These are phyloP conservation scores for Penicillium sp. DNA, from an alignment of 2,329 filamentous ascomycete species.

Conservation along the genomic window DNA sequence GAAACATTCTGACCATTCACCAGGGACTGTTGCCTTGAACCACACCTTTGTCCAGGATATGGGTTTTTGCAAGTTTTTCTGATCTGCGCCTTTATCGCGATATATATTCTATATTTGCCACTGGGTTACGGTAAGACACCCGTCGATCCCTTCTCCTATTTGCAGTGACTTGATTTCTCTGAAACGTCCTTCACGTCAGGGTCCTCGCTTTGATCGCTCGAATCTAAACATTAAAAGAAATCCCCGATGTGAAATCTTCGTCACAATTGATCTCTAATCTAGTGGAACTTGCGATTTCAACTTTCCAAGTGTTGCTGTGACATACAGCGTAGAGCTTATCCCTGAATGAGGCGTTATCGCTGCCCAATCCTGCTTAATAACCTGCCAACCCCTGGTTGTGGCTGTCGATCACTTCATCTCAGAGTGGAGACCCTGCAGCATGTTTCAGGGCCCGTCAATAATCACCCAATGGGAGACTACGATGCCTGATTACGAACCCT, in stretches of 20 bases:
- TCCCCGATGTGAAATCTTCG: not conserved
- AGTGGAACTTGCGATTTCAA: not conserved
- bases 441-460: conserved; percentile 5
- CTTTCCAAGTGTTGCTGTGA: not conserved
- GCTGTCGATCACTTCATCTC: conserved; percentile 14
- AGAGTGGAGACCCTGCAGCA: conserved; percentile 8
- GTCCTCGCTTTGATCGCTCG: conserved; percentile 1
- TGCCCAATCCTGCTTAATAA: not conserved
- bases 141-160: conserved; percentile 14
- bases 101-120: not conserved
- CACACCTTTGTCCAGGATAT: not conserved
- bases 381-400: conserved; percentile 3
- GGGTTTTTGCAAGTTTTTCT: not conserved
- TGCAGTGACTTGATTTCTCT: conserved; percentile 6
- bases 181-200: conserved; percentile 15
- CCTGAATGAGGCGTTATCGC: not conserved
- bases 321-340: not conserved
- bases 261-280: not conserved
- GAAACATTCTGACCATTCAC: conserved; percentile 1
- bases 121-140: not conserved
- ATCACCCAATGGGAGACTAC: not conserved
- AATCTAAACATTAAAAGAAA: not conserved
- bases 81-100: not conserved
- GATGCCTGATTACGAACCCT: conserved; percentile 3
- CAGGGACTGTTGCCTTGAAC: conserved; percentile 2